phyloP scores from a whole-genome alignment of 1,284 basidiomycete genomes.

The Papiliotrema terrestris region DNA sequence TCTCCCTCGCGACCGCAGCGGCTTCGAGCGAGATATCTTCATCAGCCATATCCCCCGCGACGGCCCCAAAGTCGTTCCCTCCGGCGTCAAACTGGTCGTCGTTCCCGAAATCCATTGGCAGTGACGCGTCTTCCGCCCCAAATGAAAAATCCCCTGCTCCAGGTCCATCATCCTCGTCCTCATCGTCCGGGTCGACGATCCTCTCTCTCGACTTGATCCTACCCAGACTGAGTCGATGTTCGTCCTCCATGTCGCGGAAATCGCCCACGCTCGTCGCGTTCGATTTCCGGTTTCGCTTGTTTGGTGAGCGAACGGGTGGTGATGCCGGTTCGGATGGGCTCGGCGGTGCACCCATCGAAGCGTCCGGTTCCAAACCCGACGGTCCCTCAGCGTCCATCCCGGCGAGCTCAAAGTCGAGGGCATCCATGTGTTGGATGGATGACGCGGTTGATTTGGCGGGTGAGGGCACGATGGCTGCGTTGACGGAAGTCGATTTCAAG shows the following conservation, averaged over 20 bases:
- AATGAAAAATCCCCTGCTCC: neutral
- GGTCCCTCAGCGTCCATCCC: neutral
- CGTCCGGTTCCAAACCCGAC: neutral
- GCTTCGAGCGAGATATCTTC: neutral
- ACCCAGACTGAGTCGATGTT: neutral
- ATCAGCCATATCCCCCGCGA: neutral
- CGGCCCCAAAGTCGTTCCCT: neutral
- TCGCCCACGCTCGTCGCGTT: neutral
- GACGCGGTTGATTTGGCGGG: constrained; percentile 15
- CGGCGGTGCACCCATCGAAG: neutral
- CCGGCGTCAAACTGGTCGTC: neutral
- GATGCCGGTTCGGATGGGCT: neutral
- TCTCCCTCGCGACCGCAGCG: neutral
- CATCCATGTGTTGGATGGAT: constrained; percentile 11
- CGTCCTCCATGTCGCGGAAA: neutral
- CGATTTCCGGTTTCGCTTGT: neutral
- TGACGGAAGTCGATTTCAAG: no score
- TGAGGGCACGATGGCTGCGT: neutral
- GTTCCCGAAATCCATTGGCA: constrained; percentile 7
- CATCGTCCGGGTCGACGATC: neutral
- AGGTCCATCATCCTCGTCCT: constrained; percentile 2
- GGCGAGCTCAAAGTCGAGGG: constrained; percentile 20
- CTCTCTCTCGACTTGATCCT: neutral
- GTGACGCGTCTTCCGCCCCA: neutral
- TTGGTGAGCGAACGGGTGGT: neutral